Evolutionary conservation across 176 grass and related monocot genomes (phyloP), one percentile per base, ranked within the genome.

Genomic region (Avena atlantica): DNA sequence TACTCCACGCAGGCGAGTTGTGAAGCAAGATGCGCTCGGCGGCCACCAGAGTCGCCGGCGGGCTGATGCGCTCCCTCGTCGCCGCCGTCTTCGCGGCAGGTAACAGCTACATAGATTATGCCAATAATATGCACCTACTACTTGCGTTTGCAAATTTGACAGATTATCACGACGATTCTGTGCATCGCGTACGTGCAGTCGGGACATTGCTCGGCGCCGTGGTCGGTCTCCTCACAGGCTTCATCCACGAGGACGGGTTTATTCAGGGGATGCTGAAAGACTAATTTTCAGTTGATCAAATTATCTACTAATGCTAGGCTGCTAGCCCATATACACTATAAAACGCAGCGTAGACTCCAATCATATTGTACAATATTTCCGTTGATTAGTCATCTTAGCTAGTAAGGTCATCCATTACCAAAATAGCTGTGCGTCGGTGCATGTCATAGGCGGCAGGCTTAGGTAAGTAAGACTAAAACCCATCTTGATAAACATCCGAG

Each of bases 161-260:
- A 25, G 4, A 9, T 21, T 19, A 61, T 1, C 59, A 11, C n/a
- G 9, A n/a, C n/a, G 23, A 61, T 24, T 25, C 3, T 25, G 21
- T 23, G 56, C 56, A 58, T 20, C 19, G 4, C 14, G 11, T 57
- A 57, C 55, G 55, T 81, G 51, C 71, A 63, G 83, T 42, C n/a
- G 91, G 85, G 8, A 73, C 72, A 16, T 23, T 88, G 16, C 34
- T 93, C 10, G 91, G 91, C 12, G 78, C 88, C 2, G 29, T 90
- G 31, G 78, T 83, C 14, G 91, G 88, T 50, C 63, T 78, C 66
- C 27, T 90, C 62, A 79, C 87, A 11, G 82, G 88, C 25, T 79
- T 93, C 25, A 71, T 79, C 1, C 83, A 79, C 48, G 88, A 93
- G 68, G 85, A 89, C 19, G 88, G 88, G 1, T 17, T 93, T 25